A percentile compares a stretch with the other conserved stretches of the same genome.
Conservation (phyloP, 2,329 filamentous ascomycete species). For the Aspergillus niger region DNA sequence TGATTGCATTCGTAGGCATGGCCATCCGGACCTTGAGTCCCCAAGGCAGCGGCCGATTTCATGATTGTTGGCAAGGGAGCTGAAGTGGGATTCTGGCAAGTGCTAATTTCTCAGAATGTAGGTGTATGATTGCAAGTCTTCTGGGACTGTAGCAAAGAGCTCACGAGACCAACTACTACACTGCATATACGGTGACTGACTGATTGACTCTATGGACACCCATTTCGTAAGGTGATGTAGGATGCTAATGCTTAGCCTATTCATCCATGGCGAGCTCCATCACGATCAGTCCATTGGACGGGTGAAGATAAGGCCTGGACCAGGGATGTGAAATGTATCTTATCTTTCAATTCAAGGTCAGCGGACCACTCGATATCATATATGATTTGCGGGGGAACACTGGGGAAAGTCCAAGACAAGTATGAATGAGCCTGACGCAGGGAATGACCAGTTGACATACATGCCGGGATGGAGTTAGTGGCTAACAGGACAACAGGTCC, state of each 20-base stretch:
- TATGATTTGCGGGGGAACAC: background rate
- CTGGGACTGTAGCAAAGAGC: too few relatives aligned
- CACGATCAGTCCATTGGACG: conserved; percentile 19
- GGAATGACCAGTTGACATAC: conserved; percentile 13
- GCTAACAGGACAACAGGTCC: background rate
- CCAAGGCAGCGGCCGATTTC: conserved; percentile 27
- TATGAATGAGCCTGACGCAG: background rate
- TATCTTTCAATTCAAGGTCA: conserved; percentile 12
- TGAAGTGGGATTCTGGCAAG: too few relatives aligned
- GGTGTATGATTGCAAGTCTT: too few relatives aligned
- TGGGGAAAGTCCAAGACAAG: background rate
- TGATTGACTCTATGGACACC: conserved; percentile 2
- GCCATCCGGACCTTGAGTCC: conserved; percentile 19
- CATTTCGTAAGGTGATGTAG: conserved; percentile 16
- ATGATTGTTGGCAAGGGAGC: conserved; percentile 21
- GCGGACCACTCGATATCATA: background rate
- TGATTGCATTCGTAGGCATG: conserved; percentile 9
- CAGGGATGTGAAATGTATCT: conserved; percentile 13
- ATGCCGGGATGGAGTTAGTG: conserved; percentile 2
- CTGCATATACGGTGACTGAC: conserved; percentile 8
- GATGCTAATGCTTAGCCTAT: conserved; percentile 26
- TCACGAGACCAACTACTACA: background rate
- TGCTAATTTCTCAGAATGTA: too few relatives aligned
- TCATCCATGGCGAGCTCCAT: conserved; percentile 29
- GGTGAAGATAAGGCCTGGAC: conserved; percentile 18